These are phyloP conservation scores for Plectosphaerella sp. DNA, from an alignment of 2,329 filamentous ascomycete species.

Conservation along the genomic window DNA sequence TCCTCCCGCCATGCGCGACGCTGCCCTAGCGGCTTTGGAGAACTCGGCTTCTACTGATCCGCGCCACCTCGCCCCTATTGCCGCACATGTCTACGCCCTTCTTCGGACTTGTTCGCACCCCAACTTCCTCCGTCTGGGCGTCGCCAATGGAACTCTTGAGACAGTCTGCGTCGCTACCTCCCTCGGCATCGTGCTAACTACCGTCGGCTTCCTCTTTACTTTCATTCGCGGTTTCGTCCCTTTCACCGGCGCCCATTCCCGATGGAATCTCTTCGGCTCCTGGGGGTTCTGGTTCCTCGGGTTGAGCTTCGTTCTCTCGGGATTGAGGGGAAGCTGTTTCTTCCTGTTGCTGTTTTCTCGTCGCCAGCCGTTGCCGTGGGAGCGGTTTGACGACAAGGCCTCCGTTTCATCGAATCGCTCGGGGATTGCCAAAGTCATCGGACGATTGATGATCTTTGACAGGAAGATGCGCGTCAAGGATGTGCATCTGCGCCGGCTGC, in stretches of 20 bases:
- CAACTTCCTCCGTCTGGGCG: conserved; percentile 48
- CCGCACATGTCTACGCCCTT: conserved; percentile 41
- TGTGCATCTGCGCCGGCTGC: conserved; percentile 32
- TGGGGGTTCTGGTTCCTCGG: conserved; percentile 44
- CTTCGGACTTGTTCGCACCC: conserved; percentile 43
- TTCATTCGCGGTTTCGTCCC: conserved; percentile 34
- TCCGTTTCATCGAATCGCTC: conserved; percentile 16
- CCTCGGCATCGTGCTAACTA: conserved; percentile 34
- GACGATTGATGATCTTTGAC: conserved; percentile 41
- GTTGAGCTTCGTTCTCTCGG: conserved; percentile 35
- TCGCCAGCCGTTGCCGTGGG: conserved; percentile 42
- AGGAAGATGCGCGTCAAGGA: conserved; percentile 41
- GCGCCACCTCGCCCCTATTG: conserved; percentile 32
- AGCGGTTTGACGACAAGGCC: conserved; percentile 36
- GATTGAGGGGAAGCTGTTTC: conserved; percentile 42
- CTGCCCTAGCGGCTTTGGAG: conserved; percentile 29
- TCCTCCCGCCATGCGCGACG: conserved; percentile 32
- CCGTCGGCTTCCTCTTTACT: conserved; percentile 32
- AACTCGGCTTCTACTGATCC: conserved; percentile 30
- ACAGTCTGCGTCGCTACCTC: conserved; percentile 41
- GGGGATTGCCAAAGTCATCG: conserved; percentile 23
- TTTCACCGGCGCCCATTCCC: conserved; percentile 29
- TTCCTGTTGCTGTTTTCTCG: conserved; percentile 41
- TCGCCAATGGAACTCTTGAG: conserved; percentile 47
- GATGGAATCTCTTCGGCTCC: conserved; percentile 34